These are phyloP conservation scores for Candida alai DNA, from an alignment of 805 yeast genomes.

Conservation along the genomic window DNA sequence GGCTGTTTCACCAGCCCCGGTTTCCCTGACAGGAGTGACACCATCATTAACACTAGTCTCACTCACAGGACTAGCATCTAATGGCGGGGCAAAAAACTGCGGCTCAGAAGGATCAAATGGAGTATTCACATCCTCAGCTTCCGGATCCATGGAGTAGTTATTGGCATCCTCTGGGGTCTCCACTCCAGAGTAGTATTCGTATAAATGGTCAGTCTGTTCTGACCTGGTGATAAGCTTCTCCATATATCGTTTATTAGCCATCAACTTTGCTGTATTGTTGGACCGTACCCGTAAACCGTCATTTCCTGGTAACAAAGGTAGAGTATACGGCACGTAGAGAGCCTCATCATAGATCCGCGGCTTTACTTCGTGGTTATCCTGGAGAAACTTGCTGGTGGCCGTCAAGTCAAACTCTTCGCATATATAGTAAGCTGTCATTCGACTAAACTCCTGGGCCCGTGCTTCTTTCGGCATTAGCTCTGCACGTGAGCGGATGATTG, in stretches of 20 bases:
- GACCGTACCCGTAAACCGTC: conserved; percentile 75
- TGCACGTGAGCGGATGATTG: conserved; percentile 44
- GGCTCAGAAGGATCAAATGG: conserved; percentile 92
- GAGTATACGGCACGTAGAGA: conserved; percentile 82
- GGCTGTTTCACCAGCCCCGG: background rate
- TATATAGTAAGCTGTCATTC: conserved; percentile 90
- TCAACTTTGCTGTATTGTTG: conserved; percentile 47
- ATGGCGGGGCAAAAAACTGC: conserved; percentile 66
- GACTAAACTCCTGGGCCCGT: conserved; percentile 60
- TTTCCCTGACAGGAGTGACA: background rate
- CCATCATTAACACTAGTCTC: conserved; percentile 10
- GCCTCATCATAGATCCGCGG: conserved; percentile 91
- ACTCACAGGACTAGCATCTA: conserved; percentile 18
- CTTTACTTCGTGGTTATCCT: conserved; percentile 70
- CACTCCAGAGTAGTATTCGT: conserved; percentile 82
- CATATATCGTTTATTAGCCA: conserved; percentile 50
- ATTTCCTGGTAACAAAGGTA: conserved; percentile 83
- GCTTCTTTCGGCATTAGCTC: conserved; percentile 57
- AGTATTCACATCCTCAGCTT: conserved; percentile 38
- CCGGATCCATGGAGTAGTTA: conserved; percentile 46
- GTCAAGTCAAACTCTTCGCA: conserved; percentile 76
- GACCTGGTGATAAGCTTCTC: conserved; percentile 75
- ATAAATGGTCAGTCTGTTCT: conserved; percentile 88
- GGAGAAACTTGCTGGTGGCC: conserved; percentile 59
- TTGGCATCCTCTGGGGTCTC: conserved; percentile 59